Evolutionary conservation across 2,329 filamentous ascomycete genomes (phyloP).

Genomic region (Colletotrichum sp.): DNA sequence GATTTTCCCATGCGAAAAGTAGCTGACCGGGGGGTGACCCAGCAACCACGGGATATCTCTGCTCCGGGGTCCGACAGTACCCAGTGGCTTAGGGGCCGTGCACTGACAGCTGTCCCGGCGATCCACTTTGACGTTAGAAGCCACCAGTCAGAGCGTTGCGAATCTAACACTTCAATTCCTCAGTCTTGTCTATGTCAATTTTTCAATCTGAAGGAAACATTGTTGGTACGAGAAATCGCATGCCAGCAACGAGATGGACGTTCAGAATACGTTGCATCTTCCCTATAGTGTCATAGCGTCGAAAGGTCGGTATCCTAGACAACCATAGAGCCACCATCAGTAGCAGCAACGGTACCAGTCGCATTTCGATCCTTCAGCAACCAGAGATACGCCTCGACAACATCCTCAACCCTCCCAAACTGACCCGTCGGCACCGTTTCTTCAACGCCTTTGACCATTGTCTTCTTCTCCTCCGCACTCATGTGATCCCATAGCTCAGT

Average conservation of each 20-base stretch:
- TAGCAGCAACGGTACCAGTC: not conserved
- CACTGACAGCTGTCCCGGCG: not conserved
- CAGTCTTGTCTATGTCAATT: not conserved
- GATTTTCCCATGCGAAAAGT: conserved; percentile 15
- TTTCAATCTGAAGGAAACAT: not conserved
- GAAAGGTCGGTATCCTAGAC: not conserved
- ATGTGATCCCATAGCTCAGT: conserved; percentile 29
- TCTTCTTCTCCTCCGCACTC: not conserved
- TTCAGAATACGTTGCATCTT: not conserved
- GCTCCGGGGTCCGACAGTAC: not conserved
- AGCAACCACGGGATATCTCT: conserved; percentile 10
- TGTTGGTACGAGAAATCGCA: not conserved
- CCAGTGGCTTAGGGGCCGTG: not conserved
- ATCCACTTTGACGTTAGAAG: not conserved
- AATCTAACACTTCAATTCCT: not conserved
- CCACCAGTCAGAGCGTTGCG: not conserved
- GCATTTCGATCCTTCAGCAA: conserved; percentile 7
- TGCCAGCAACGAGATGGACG: rapidly evolving
- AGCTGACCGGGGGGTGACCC: conserved; percentile 4
- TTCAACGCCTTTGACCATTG: not conserved
- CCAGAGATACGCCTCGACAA: conserved; percentile 2
- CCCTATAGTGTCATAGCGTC: rapidly evolving
- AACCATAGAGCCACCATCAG: not conserved
- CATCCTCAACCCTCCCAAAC: not conserved
- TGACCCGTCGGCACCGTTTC: not conserved